Evolutionary conservation across 2,329 filamentous ascomycete species (phyloP), one percentile per base, ranked within the genome.

Genomic region (Penicillium sclerotiorum): DNA sequence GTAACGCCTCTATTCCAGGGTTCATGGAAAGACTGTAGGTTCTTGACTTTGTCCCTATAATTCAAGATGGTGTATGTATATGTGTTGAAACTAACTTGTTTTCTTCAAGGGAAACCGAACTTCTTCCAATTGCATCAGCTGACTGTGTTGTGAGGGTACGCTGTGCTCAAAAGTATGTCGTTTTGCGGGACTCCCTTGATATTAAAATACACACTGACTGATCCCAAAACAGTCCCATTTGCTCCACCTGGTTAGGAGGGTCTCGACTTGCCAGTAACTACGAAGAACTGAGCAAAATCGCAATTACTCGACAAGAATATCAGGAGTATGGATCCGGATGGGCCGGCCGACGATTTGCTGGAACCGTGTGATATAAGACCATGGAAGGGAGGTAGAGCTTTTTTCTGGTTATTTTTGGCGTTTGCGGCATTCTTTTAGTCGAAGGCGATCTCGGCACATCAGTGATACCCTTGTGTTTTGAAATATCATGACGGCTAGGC

Each of bases 281-380:
- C 35, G 79, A 88, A 32, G 76, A 77, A 43, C 57, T 95, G 44
- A 80, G 85, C 52, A 80, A 80, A 41, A 72, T 91, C 11, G 80
- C 84, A 2, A 88, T 96, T n/a, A 94, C 89, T 0, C 90, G 89
- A 66, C 82, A 88, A 53, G 90, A 99, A 66, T 99, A 99, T 68
- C 84, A 94, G 44, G 94, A 99, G 70, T 74, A 91, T 64, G 94
- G 94, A 8, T 83, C 81, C 47, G 77, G 75, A 1, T 93, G 89
- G 89, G 79, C 89, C 20, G 84, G 83, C 22, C 85, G 84, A 62
- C 89, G 83, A 64, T 94, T 95, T 66, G 76, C 75, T 12, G 74
- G 75, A 21, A 51, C 54, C 23, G 28, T 62, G 23, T 67, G 33
- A 11, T 9, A 35, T 6, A n/a, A 21, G 2, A 3, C 13, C 15